Conservation (phyloP, 106 monocot species). For the Acorus calamus region DNA sequence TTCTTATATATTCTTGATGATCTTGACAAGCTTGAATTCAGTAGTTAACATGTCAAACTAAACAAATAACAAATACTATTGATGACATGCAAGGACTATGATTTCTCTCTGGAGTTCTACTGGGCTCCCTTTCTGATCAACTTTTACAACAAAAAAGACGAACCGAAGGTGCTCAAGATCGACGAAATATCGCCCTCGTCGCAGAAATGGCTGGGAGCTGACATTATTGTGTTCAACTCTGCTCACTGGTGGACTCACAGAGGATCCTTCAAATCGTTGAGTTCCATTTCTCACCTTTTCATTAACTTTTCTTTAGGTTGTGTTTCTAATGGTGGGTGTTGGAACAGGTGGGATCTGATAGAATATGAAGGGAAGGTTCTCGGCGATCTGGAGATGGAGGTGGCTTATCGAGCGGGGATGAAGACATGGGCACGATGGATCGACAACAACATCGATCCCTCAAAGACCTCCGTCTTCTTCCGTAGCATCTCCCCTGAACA, state of each 20-base stretch:
- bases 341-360: constrained; percentile 7
- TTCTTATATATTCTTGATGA: too few relatives aligned
- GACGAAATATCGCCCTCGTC: constrained; percentile 11
- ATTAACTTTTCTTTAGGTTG: too few relatives aligned
- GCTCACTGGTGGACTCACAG: constrained; percentile 49
- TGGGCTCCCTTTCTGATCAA: constrained; percentile 44
- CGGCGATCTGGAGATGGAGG: constrained; percentile 10
- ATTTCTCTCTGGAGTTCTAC: constrained; percentile 48
- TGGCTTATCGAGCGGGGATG: constrained; percentile 13
- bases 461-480: constrained; percentile 6
- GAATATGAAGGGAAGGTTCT: constrained; percentile 3
- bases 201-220: constrained; percentile 13
- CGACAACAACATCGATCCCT: background rate
- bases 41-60: too few relatives aligned
- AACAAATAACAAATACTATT: too few relatives aligned
- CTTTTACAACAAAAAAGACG: constrained; percentile 6
- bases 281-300: too few relatives aligned
- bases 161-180: constrained; percentile 27
- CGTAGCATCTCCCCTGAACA: constrained; percentile 6
- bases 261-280: constrained; percentile 1
- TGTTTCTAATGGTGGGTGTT: too few relatives aligned
- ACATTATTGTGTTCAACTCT: constrained; percentile 45
- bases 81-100: constrained; percentile 21
- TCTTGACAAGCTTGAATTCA: too few relatives aligned
- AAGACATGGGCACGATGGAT: constrained; percentile 10